Percentiles rank a stretch among this genome's conserved stretches.
phyloP scores from a whole-genome alignment of 139 green algal genomes.

The Chlorella ohadii region DNA sequence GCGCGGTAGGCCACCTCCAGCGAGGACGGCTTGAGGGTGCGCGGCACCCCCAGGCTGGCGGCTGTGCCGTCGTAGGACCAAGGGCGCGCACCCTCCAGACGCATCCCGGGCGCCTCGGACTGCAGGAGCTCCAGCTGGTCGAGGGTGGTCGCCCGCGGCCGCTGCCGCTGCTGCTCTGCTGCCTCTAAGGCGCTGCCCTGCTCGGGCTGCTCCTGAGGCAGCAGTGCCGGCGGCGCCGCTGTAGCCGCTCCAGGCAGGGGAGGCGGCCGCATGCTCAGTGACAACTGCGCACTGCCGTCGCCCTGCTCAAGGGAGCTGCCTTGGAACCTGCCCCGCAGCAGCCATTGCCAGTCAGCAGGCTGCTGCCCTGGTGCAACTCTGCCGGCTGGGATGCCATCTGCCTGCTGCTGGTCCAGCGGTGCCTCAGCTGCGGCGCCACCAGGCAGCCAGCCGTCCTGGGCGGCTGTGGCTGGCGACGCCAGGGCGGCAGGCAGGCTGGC shows the following conservation, averaged over 20 bases:
- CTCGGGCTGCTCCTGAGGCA: not conserved
- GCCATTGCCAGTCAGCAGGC: conserved; percentile 3
- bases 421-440: too few relatives aligned
- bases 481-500: conserved; percentile 17
- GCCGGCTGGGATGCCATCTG: not conserved
- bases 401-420: not conserved
- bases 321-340: not conserved
- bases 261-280: not conserved
- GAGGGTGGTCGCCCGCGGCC: not conserved
- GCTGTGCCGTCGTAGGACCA: conserved; percentile 1
- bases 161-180: not conserved
- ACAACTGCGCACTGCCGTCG: too few relatives aligned
- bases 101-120: not conserved
- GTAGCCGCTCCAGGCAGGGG: not conserved
- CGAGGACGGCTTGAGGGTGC: not conserved
- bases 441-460: not conserved
- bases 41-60: not conserved
- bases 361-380: not conserved
- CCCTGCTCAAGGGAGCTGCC: too few relatives aligned
- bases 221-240: not conserved
- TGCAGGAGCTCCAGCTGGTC: conserved; percentile 19
- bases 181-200: too few relatives aligned
- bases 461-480: not conserved
- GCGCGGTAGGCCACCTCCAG: conserved; percentile 13
- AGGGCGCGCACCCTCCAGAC: not conserved